phyloP scores from a whole-genome alignment of 2,329 filamentous ascomycete genomes.

The Aureobasidium sp. region DNA sequence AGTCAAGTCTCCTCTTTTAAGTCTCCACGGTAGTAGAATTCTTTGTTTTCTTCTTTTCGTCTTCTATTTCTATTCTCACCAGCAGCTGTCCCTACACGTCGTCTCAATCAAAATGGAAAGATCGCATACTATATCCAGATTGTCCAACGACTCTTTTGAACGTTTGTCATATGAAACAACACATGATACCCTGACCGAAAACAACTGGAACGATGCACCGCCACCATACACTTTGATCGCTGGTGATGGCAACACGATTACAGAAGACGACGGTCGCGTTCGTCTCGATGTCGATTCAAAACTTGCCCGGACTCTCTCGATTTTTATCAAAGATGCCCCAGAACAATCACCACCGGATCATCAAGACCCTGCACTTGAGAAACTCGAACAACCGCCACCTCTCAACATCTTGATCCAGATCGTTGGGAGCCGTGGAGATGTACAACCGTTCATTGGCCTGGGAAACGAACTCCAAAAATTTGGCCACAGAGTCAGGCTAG shows the following conservation, averaged over 20 bases:
- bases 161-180: neutral
- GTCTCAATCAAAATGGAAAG: neutral
- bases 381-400: conserved; percentile 12
- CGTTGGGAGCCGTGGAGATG: conserved; percentile 41
- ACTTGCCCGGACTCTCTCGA: neutral
- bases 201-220: neutral
- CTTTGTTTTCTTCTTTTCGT: neutral
- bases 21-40: neutral
- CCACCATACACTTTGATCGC: neutral
- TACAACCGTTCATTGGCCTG: conserved; percentile 43
- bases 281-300: neutral
- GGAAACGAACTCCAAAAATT: conserved; percentile 42
- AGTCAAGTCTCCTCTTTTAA: neutral
- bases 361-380: neutral
- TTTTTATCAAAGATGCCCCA: neutral
- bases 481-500: conserved; percentile 38
- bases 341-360: neutral
- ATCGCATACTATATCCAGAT: neutral
- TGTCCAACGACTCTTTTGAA: neutral
- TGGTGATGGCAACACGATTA: neutral
- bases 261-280: neutral
- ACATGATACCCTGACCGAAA: neutral
- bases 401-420: conserved; percentile 43
- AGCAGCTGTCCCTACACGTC: too few relatives aligned
- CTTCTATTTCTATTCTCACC: neutral